Evolutionary conservation across 768 basidiomycete genomes (phyloP).

Genomic region (Auriscalpium orientale): DNA sequence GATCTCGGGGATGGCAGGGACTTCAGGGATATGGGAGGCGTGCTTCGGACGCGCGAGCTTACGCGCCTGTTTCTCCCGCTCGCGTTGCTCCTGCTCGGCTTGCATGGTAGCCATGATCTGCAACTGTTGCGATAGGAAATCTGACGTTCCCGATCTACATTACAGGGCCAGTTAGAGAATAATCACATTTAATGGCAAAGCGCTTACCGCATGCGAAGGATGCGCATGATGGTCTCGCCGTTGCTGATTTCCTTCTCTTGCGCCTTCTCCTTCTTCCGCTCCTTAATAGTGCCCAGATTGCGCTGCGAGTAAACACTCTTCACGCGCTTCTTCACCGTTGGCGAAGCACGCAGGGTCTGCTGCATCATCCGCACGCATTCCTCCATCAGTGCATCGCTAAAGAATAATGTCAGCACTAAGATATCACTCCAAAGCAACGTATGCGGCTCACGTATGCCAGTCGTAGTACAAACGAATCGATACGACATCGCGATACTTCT

Average conservation of each 20-base stretch:
- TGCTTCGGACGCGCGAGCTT: slow-evolving; percentile 48
- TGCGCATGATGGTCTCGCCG: slow-evolving; percentile 90
- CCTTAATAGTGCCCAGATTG: slow-evolving; percentile 93
- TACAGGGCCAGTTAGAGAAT: neutral
- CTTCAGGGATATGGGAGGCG: slow-evolving; percentile 16
- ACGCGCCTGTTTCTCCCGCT: slow-evolving; percentile 50
- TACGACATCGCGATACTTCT: slow-evolving; percentile 87
- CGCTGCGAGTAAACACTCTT: slow-evolving; percentile 91
- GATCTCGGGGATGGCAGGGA: slow-evolving; percentile 24
- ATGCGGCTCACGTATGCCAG: slow-evolving; percentile 70
- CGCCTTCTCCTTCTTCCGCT: slow-evolving; percentile 88
- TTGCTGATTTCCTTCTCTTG: slow-evolving; percentile 64
- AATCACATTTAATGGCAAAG: neutral
- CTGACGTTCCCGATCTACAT: slow-evolving; percentile 64
- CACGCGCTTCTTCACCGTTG: slow-evolving; percentile 77
- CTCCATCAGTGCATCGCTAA: slow-evolving; percentile 79
- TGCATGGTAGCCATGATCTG: slow-evolving; percentile 78
- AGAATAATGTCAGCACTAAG: slow-evolving; percentile 3
- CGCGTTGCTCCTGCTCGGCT: slow-evolving; percentile 72
- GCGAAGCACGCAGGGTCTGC: slow-evolving; percentile 64
- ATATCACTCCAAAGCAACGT: slow-evolving; percentile 1
- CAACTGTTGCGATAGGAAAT: slow-evolving; percentile 84
- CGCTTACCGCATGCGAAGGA: slow-evolving; percentile 85
- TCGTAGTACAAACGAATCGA: slow-evolving; percentile 94
- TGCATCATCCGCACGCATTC: slow-evolving; percentile 97